Base-by-base conservation (phyloP, 768 basidiomycete species). In the Serendipita vermifera region DNA sequence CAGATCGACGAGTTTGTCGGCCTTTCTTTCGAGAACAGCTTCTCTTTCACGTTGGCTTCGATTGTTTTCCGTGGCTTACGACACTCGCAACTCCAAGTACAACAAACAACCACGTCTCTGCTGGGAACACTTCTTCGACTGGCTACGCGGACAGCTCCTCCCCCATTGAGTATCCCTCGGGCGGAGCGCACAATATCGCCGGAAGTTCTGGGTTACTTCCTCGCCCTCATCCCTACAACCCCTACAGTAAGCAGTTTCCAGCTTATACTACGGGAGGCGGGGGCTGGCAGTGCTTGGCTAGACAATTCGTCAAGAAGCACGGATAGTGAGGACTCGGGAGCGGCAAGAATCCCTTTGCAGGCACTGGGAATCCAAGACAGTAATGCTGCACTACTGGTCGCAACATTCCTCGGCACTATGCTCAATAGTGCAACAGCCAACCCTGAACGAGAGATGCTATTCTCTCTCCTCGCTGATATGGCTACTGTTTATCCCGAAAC, bases 61-160 rank as follows among this genome's bases (percentile, higher is more conserved):
- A 77, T 89, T 60, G 79, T 94, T 43, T 87, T 91, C 76, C 91
- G 92, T 65, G 90, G 89, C 36, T 70, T 91, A 56, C 80, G 90
- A 24, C 81, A 83, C 61, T 74, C 79, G 2, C 72, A 74, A 2
- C 74, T 88, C 60, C 78, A 71, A 54, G 78, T 79, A 5, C 74
- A 79, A 11, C 81, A 85, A 1, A 77, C 79, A 60, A 71, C 71
- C 3, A 7, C 46, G 17, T 20, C 46, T n/a, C 76, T 78, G 14
- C 71, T 91, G 13, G 74, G 82, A 60, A 81, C 75, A 27, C 70
- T 89, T 15, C 70, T 90, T 11, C 68, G 71, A 29, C 76, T 85
- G 35, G 83, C 84, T 32, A 73, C 79, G 53, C 48, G 38, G 13
- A 56, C 56, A 14, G 40, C 58, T 2, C 38, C 53, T 17, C 38